Evolutionary conservation across 2,329 filamentous ascomycete species (phyloP), one percentile per base, ranked within the genome.

Genomic region (Botryotinia convoluta): DNA sequence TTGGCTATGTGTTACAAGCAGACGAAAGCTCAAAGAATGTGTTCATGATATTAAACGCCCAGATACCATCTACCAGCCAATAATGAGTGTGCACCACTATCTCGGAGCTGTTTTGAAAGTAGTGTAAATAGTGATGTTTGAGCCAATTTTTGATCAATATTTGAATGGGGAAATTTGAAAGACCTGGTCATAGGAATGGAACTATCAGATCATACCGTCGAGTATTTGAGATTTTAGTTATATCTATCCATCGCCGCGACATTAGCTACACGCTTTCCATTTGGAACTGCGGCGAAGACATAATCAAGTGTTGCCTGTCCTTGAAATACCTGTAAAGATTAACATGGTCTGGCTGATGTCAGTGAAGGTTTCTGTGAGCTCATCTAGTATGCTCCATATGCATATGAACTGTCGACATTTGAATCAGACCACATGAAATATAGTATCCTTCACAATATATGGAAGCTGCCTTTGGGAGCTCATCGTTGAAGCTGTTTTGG

Each of bases 81-180:
- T 44, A 44, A 44, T 44, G 12, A 4, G 12, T 44, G 42, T 3
- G 42, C 42, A 44, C 18, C 14, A 44, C 42, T 44, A 44, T 44
- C 42, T 44, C 42, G 16, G 42, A 18, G 42, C 42, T 44, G 42
- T 44, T 44, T 44, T 39, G 37, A 39, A 39, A 16, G 16, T 44
- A 44, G 3, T 44, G 1, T 18, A 44, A 44, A 16, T 1, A 44
- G 42, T 10, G 4, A 44, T 4, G 16, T 44, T 44, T 44, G 42
- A 44, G 42, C 14, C 60, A 1, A 67, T 73, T 32, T 77, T 77
- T n/a, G 72, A 74, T 35, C 37, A 63, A 20, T 71, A 59, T 48
- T 76, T 78, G 35, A 74, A 74, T 32, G 71, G 74, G 12, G 22
- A 1, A 7, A 75, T 75, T 51, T 5, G 5, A 37, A 39, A 76